Conservation (phyloP, 2,329 filamentous ascomycete species). For the Sporothrix inflata region DNA sequence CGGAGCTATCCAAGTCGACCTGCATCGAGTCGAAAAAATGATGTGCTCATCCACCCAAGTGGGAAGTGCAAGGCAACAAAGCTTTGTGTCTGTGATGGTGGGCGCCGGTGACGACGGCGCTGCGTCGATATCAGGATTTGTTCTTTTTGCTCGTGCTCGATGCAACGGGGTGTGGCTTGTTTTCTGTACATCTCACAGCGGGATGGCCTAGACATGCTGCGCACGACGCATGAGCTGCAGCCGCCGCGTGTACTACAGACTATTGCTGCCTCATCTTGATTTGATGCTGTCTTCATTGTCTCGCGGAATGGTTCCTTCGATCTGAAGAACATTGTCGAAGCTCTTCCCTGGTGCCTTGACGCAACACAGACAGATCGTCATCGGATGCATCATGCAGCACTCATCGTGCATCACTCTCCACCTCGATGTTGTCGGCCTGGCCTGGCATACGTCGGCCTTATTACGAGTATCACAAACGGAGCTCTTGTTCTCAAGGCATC, state of each 20-base stretch:
- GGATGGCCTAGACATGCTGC: background rate
- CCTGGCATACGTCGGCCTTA: background rate
- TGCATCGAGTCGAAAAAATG: background rate
- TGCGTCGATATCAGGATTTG: background rate
- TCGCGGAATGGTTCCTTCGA: background rate
- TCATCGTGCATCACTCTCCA: background rate
- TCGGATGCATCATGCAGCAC: background rate
- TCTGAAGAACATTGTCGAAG: background rate
- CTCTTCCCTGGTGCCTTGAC: background rate
- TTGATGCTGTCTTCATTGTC: background rate
- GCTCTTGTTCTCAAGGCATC: background rate
- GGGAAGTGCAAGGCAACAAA: constrained; percentile 14
- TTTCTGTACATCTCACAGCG: background rate
- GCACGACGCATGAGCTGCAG: background rate
- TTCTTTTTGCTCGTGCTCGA: background rate
- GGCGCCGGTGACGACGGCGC: constrained; percentile 3
- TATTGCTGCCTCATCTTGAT: constrained; percentile 2
- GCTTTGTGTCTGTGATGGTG: background rate
- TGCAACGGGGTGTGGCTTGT: constrained; percentile 8
- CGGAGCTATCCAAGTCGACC: background rate
- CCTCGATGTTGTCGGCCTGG: background rate
- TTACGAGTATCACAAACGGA: background rate
- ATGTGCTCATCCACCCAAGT: background rate
- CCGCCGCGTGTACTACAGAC: background rate
- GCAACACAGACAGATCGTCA: background rate